Evolutionary conservation across 345 rosid genomes (phyloP), one percentile per base, ranked within the genome.

Genomic region (Ceriops tagal): DNA sequence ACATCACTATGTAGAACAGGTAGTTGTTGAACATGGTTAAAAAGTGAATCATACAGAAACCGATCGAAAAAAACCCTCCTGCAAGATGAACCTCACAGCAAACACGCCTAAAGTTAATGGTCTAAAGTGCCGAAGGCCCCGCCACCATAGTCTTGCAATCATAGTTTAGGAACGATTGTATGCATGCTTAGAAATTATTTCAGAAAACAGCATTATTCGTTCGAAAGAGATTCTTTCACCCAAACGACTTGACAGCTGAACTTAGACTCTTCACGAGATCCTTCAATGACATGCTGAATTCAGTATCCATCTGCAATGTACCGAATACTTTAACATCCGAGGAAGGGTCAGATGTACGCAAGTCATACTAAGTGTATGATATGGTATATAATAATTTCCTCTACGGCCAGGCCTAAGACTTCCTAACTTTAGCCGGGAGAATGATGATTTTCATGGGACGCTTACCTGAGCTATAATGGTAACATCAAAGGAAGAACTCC

Each of bases 381-480:
- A 43, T 13, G 49, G 16, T 15, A 13, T 43, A 43, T 43, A 43
- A 43, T 43, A 43, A 13, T 43, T 43, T 13, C 49, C 49, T 43
- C 18, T 1, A 43, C 49, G 9, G 37, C 15, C 49, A 43, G 18
- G 49, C 15, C 16, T 11, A 10, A 11, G 16, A 43, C 18, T 43
- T 11, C 3, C 49, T 13, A 43, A 43, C 49, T 43, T 43, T 43
- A 43, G 49, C 19, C 13, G 49, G 49, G 19, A 43, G 49, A 43
- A 43, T 0, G 18, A 3, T 3, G 18, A 43, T 13, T 43, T 43
- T 43, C 15, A 39, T 27, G 60, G 51, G 6, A 58, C n/a, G 22
- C 3, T 63, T 82, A 89, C 98, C 95, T 84, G 85, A 72, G 95
- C 88, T 70, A 87, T 71, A 24, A 93, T 71, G 7, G 96, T 89